These are phyloP conservation scores for Wickerhamomyces chambardii DNA, from an alignment of 805 yeast species.

Conservation along the genomic window DNA sequence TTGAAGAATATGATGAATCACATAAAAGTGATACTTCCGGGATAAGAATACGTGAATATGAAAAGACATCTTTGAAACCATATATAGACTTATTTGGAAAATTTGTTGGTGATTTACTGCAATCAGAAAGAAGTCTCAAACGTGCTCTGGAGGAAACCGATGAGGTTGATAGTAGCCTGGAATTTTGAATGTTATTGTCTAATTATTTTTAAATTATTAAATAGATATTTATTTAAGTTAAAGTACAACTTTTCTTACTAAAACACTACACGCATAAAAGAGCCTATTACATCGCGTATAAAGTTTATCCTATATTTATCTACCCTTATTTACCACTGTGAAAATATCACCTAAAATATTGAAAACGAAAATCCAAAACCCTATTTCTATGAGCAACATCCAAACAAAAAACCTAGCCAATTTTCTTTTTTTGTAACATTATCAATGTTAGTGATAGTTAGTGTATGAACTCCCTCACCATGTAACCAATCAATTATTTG, in stretches of 20 bases:
- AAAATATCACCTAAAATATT: neutral
- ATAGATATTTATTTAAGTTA: no score
- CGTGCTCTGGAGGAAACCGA: constrained; percentile 28
- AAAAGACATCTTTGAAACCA: constrained; percentile 62
- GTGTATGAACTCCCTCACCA: constrained; percentile 28
- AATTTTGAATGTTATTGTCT: no score
- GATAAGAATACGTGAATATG: constrained; percentile 32
- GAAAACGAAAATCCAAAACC: neutral
- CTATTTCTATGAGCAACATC: constrained; percentile 1
- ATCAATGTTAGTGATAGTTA: constrained; percentile 14
- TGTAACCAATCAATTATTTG: constrained; percentile 72
- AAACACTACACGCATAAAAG: no score
- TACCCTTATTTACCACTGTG: no score
- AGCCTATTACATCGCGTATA: no score
- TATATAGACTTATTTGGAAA: constrained; percentile 57
- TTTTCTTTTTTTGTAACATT: constrained; percentile 1
- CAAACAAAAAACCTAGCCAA: constrained; percentile 2
- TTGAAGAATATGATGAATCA: constrained; percentile 37
- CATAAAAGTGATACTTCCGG: constrained; percentile 7
- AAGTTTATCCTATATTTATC: no score
- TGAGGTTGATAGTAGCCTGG: constrained; percentile 7
- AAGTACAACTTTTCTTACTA: no score
- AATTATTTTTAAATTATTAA: no score
- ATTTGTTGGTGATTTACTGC: constrained; percentile 48
- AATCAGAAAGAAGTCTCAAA: constrained; percentile 39